These are phyloP conservation scores for Colletotrichum sp. DNA, from an alignment of 2,329 filamentous ascomycete genomes.

Conservation along the genomic window DNA sequence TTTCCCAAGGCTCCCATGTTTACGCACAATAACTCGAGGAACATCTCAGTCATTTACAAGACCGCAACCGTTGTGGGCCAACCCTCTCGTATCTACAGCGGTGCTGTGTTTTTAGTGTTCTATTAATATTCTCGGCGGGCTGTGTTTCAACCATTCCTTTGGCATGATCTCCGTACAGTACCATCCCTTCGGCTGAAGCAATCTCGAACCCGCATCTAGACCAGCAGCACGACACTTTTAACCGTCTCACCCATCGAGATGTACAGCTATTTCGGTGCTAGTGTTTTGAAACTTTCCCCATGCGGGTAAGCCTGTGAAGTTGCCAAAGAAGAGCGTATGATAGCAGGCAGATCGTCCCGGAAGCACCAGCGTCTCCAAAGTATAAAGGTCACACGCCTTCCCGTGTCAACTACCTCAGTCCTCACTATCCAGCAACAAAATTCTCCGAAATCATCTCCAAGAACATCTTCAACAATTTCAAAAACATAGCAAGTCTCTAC, in stretches of 20 bases:
- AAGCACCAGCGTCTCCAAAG: not conserved
- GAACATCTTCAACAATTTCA: not conserved
- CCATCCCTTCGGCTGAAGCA: not conserved
- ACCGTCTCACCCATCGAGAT: not conserved
- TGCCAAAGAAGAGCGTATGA: not conserved
- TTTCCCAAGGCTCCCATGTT: not conserved
- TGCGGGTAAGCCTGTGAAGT: not conserved
- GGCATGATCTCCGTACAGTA: not conserved
- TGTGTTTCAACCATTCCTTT: not conserved
- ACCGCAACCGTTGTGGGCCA: not conserved
- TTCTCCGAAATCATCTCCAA: not conserved
- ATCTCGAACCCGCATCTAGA: not conserved
- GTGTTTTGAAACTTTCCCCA: not conserved
- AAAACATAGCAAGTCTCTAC: not conserved
- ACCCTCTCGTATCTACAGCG: not conserved
- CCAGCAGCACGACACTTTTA: not conserved
- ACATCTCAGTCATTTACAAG: not conserved
- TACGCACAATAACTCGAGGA: not conserved
- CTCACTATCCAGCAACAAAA: not conserved
- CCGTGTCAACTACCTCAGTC: not conserved
- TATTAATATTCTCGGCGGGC: not conserved
- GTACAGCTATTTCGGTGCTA: fast-evolving
- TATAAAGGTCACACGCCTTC: not conserved
- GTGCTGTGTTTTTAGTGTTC: not conserved
- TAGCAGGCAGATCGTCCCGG: not conserved